Evolutionary conservation across 352 stramenopile species (phyloP), one percentile per base, ranked within the genome.

Genomic region (Pythium brachiatum): DNA sequence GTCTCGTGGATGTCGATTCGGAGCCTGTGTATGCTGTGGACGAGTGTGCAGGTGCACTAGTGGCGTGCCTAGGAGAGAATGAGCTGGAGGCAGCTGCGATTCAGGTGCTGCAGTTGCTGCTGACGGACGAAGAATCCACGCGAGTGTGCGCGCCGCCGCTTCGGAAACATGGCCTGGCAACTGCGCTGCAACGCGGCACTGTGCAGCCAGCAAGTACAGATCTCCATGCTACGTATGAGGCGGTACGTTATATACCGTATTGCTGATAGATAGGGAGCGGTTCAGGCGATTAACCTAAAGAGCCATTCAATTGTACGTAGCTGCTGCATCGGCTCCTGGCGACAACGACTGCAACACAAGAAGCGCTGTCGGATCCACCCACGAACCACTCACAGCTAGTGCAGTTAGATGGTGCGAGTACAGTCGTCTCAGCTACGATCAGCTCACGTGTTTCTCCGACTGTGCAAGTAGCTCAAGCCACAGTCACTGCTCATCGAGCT

Each of bases 31-130:
- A 32, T 18, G 60, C 75, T 15, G 66, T 80, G 20, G 68, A 67
- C 15, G 29, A 62, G 43, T 75, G 88, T 47, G 48, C 74, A 11
- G 60, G 53, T 5, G 59, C 53, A 4, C 55, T 91, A 7, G 58
- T 92, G 12, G 64, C 57, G 21, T 74, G 68, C 66, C 71, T 88
- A 18, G 53, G 60, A 6, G 69, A 79, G 23, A 56, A 68, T 4
- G 69, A 69, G 36, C 71, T 90, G 18, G 83, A 90, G 64, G 39
- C 76, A 6, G 51, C 68, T 26, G 68, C 79, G 56, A 71, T 92
- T 32, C 75, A 83, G 26, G 72, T 79, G 59, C 69, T 92, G 27
- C 55, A 86, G 53, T 34, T 88, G 13, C 50, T 88, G 9, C 51
- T 84, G 8, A 15, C 7, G 3, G 29, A 44, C n/a, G 53, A 65